These are phyloP conservation scores for Bacidia gigantensis DNA, from an alignment of 495 filamentous ascomycete species.

Conservation along the genomic window DNA sequence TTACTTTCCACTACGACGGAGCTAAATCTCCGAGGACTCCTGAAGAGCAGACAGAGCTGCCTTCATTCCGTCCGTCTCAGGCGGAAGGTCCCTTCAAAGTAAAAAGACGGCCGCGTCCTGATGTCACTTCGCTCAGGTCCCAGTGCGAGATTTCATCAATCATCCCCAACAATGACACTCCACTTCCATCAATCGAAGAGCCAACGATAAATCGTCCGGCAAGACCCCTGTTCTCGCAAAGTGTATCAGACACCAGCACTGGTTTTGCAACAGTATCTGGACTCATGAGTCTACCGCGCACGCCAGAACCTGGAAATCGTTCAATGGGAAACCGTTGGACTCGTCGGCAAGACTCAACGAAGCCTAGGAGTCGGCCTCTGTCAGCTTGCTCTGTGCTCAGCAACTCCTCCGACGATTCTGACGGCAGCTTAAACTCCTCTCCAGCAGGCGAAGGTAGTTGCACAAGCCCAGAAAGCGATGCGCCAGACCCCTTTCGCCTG, in stretches of 20 bases:
- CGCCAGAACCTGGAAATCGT: conserved; percentile 43
- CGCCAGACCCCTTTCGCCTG: conserved; percentile 21
- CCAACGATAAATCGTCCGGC: conserved; percentile 20
- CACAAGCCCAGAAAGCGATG: conserved; percentile 52
- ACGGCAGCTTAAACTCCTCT: conserved; percentile 49
- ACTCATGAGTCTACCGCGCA: conserved; percentile 43
- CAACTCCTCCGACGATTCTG: conserved; percentile 56
- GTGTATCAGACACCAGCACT: neutral
- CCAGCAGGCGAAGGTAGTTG: conserved; percentile 53
- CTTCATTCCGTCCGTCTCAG: conserved; percentile 39
- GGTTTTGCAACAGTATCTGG: conserved; percentile 26
- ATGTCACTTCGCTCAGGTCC: conserved; percentile 31
- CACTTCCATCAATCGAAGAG: conserved; percentile 49
- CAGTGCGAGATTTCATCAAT: conserved; percentile 21
- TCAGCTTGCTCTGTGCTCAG: conserved; percentile 51
- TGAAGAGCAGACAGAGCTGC: conserved; percentile 36
- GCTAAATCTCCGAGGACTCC: conserved; percentile 44
- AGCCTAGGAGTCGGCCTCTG: conserved; percentile 37
- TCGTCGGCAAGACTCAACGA: conserved; percentile 24
- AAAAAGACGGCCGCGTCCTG: conserved; percentile 31
- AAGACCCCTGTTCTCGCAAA: conserved; percentile 8
- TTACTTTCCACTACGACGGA: conserved; percentile 44
- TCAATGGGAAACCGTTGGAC: conserved; percentile 22
- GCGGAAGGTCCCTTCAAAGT: conserved; percentile 22
- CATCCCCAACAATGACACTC: conserved; percentile 29